Evolutionary conservation across 768 basidiomycete species (phyloP).

Genomic region (Pluteus cervinus): DNA sequence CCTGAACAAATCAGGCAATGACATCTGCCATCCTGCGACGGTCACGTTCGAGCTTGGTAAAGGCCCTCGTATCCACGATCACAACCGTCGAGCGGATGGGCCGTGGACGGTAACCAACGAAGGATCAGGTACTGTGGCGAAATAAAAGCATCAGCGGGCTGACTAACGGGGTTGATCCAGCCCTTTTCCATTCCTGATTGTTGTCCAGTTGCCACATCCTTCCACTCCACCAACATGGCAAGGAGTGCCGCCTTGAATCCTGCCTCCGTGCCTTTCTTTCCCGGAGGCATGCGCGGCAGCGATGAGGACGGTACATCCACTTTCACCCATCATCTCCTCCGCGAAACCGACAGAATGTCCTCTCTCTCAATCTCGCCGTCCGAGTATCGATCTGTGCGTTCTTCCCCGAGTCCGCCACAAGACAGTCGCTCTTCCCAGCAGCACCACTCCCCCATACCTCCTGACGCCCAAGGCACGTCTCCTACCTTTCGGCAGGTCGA

Average conservation of each 20-base stretch:
- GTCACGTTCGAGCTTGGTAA: too few species aligned
- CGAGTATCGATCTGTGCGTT: constrained; percentile 61
- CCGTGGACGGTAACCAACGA: constrained; percentile 14
- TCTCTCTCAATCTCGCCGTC: constrained; percentile 54
- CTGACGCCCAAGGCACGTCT: constrained; percentile 36
- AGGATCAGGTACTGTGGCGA: constrained; percentile 10
- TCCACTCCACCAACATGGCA: constrained; percentile 46
- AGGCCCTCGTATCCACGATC: too few species aligned
- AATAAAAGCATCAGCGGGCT: constrained; percentile 22
- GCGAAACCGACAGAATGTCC: constrained; percentile 43
- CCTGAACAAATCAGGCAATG: too few species aligned
- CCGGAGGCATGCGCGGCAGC: constrained; percentile 52
- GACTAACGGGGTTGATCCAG: constrained; percentile 16
- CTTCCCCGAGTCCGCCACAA: constrained; percentile 61
- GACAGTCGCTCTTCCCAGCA: constrained; percentile 27
- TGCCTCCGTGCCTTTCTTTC: constrained; percentile 81
- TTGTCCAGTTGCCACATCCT: constrained; percentile 30
- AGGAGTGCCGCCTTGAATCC: constrained; percentile 76
- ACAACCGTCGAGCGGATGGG: too few species aligned
- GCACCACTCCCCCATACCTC: constrained; percentile 28
- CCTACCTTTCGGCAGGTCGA: constrained; percentile 44
- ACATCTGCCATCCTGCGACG: too few species aligned
- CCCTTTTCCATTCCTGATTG: constrained; percentile 31
- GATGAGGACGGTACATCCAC: constrained; percentile 48
- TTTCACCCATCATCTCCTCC: constrained; percentile 41